Base-by-base conservation (phyloP, 768 basidiomycete species). In the Chalciporus piperatus region DNA sequence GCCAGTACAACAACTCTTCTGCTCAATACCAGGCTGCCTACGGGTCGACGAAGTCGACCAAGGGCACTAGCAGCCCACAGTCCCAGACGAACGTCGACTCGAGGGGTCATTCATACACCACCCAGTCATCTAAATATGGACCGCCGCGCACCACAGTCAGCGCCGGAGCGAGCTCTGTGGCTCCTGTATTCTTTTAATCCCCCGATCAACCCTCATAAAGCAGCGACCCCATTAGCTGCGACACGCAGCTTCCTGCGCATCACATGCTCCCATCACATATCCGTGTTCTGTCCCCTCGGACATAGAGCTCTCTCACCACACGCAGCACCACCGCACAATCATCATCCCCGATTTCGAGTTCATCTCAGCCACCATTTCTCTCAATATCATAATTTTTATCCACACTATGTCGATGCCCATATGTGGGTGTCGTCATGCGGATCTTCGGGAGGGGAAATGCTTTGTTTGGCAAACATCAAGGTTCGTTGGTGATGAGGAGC, bases 141-240 rank as follows among this genome's bases (percentile, higher is more conserved):
- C 35, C 69, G 3, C 40, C 62, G 20, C 59, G 54, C 54, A 72
- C 72, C 20, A 72, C 74, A 12, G 76, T 84, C 49, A 75, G 75
- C 50, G 75, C 75, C 14, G 74, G 74, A 41, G 82, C 82, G 40
- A 72, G 76, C 37, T 66, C 74, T 16, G 76, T 72, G 25, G 82
- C 77, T 40, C 74, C 83, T 43, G 76, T 81, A 32, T 83, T 85
- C 72, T 85, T 85, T 72, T 85, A 66, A 74, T 23, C 10, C 39
- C 20, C 33, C 23, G 7, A 13, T 38, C 33, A 14, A 22, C 33
- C 12, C 45, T 37, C 16, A 6, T 37, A 6, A 7, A 3, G 14
- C 35, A 37, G 16, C 35, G 13, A 32, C 28, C 6, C 13, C 32
- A 37, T 37, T 2, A 6, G 35, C 46, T 27, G 35, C 20, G 32